Evolutionary conservation across 164 flowering plant genomes (phyloP).

Genomic region (Vitis rupestris): DNA sequence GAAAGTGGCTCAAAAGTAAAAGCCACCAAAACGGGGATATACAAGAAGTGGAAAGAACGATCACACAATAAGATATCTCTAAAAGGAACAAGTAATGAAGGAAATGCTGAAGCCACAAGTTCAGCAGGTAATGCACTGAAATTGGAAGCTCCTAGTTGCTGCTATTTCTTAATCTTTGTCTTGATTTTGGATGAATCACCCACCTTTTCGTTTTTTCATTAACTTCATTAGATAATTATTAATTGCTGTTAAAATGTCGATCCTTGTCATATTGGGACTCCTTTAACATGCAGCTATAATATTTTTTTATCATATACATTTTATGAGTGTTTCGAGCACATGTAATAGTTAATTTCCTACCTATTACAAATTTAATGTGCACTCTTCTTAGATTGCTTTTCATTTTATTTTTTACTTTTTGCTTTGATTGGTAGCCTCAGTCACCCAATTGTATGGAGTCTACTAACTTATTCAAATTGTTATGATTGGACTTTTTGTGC

Average conservation of each 20-base stretch:
- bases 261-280: neutral
- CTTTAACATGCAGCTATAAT: neutral
- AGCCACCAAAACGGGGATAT: constrained; percentile 79
- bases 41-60: constrained; percentile 82
- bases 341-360: no score
- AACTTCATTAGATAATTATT: neutral
- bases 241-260: neutral
- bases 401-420: neutral
- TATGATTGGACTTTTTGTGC: no score
- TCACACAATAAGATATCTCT: constrained; percentile 69
- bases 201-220: neutral
- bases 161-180: no score
- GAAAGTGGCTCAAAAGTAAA: constrained; percentile 83
- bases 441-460: no score
- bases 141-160: no score
- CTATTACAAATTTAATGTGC: no score
- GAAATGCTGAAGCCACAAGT: constrained; percentile 29
- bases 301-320: neutral
- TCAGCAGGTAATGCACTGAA: no score
- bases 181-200: neutral
- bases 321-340: no score
- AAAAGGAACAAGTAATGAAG: constrained; percentile 43
- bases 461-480: no score
- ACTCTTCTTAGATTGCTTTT: no score
- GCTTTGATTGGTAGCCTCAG: neutral